These are phyloP conservation scores for Magnolia sinica DNA, from an alignment of 164 flowering plant genomes.

Conservation along the genomic window DNA sequence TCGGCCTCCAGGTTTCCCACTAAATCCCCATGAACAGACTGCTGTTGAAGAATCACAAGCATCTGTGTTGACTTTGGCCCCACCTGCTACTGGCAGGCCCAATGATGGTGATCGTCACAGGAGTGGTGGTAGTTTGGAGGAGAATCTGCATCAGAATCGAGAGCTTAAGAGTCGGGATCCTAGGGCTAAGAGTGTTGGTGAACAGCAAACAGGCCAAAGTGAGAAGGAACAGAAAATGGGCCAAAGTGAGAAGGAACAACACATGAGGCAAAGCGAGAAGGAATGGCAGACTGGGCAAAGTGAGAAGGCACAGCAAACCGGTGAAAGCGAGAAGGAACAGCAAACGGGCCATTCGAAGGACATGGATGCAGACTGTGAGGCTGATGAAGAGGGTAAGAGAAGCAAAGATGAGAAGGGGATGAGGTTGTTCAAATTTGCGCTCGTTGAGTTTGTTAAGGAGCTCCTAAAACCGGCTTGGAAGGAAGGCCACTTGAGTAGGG, in stretches of 20 bases:
- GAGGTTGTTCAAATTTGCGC: constrained; percentile 68
- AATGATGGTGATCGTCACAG: constrained; percentile 10
- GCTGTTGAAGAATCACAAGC: constrained; percentile 12
- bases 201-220: constrained; percentile 7
- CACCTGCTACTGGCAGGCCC: constrained; percentile 13
- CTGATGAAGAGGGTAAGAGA: constrained; percentile 31
- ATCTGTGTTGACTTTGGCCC: constrained; percentile 10
- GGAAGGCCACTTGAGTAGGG: constrained; percentile 83
- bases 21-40: constrained; percentile 14
- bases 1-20: constrained; percentile 10
- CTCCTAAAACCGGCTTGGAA: constrained; percentile 89
- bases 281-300: constrained; percentile 22
- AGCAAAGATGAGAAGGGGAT: constrained; percentile 57
- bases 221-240: constrained; percentile 7
- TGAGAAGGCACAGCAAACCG: constrained; percentile 7
- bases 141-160: constrained; percentile 3
- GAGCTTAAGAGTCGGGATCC: too few species aligned
- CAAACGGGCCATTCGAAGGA: constrained; percentile 27
- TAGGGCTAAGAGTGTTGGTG: neutral
- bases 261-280: constrained; percentile 8
- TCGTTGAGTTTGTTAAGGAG: constrained; percentile 78
- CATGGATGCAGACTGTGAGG: constrained; percentile 25
- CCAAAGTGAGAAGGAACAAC: constrained; percentile 2
- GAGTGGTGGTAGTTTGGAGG: constrained; percentile 11
- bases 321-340: constrained; percentile 16